Evolutionary conservation across 495 filamentous ascomycete genomes (phyloP).

Genomic region (Aspergillus mulundensis): DNA sequence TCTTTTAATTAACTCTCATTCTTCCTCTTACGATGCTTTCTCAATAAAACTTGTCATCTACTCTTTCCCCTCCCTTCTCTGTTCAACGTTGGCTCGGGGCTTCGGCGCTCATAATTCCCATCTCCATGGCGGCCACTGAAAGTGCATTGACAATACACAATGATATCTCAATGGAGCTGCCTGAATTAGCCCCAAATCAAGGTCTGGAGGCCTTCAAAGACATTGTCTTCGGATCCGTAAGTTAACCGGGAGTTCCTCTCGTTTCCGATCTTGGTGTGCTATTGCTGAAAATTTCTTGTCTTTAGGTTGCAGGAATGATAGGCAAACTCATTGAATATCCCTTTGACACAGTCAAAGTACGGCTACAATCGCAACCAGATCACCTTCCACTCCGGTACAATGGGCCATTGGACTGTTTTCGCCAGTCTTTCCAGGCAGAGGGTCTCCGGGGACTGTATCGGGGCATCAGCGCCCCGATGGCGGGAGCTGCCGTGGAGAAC

Average conservation of each 20-base stretch:
- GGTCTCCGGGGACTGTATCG: slow-evolving; percentile 78
- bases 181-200: slow-evolving; percentile 46
- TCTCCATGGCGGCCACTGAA: slow-evolving; percentile 40
- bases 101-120: slow-evolving; percentile 4
- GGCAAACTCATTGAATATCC: slow-evolving; percentile 98
- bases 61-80: slow-evolving; percentile 6
- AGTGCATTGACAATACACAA: slow-evolving; percentile 36
- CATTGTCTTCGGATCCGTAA: slow-evolving; percentile 77
- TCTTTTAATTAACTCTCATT: slow-evolving; percentile 21
- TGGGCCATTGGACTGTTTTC: slow-evolving; percentile 91
- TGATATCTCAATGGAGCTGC: slow-evolving; percentile 41
- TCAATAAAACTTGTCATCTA: slow-evolving; percentile 12
- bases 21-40: slow-evolving; percentile 21
- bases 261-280: slow-evolving; percentile 1
- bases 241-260: slow-evolving; percentile 23
- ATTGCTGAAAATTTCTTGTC: slow-evolving; percentile 12
- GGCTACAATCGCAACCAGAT: slow-evolving; percentile 69
- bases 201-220: slow-evolving; percentile 72
- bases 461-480: slow-evolving; percentile 85
- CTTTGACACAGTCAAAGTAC: slow-evolving; percentile 96
- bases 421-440: slow-evolving; percentile 71
- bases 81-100: neutral
- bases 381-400: slow-evolving; percentile 75
- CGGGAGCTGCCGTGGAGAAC: slow-evolving; percentile 91
- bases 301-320: slow-evolving; percentile 74